A percentile compares a stretch with the other conserved stretches of the same genome.
Conservation (phyloP, 352 stramenopile species). For the Phytophthora agathidicida region DNA sequence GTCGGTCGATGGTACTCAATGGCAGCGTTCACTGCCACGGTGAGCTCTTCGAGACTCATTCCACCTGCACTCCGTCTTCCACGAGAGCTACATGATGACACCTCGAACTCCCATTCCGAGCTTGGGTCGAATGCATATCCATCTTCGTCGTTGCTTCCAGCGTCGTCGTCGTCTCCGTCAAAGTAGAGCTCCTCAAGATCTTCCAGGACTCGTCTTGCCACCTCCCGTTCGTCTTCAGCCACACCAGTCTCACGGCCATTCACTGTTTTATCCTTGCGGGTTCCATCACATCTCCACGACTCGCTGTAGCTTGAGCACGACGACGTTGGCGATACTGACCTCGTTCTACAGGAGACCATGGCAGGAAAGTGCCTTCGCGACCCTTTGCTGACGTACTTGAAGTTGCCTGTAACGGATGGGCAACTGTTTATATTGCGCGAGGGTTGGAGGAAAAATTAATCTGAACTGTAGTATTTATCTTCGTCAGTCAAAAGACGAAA, state of each 20-base stretch:
- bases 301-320: constrained; percentile 7
- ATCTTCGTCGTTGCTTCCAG: constrained; percentile 13
- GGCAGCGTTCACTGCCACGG: constrained; percentile 57
- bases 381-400: constrained; percentile 28
- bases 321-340: constrained; percentile 5
- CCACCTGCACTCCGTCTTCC: constrained; percentile 7
- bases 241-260: too few relatives aligned
- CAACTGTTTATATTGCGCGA: too few relatives aligned
- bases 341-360: constrained; percentile 27
- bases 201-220: constrained; percentile 48
- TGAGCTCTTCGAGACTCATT: constrained; percentile 58
- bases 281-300: neutral
- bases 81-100: neutral
- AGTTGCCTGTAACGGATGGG: constrained; percentile 32
- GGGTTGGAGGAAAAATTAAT: too few relatives aligned
- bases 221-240: constrained; percentile 14
- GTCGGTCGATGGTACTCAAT: constrained; percentile 51
- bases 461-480: too few relatives aligned
- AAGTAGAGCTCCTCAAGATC: constrained; percentile 61
- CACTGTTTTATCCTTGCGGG: neutral
- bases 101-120: constrained; percentile 14
- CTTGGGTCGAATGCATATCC: constrained; percentile 1
- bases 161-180: constrained; percentile 20
- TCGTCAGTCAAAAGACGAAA: too few relatives aligned
- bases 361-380: neutral